Conservation (phyloP, 139 green algal species). For the Picochlorum sp. region DNA sequence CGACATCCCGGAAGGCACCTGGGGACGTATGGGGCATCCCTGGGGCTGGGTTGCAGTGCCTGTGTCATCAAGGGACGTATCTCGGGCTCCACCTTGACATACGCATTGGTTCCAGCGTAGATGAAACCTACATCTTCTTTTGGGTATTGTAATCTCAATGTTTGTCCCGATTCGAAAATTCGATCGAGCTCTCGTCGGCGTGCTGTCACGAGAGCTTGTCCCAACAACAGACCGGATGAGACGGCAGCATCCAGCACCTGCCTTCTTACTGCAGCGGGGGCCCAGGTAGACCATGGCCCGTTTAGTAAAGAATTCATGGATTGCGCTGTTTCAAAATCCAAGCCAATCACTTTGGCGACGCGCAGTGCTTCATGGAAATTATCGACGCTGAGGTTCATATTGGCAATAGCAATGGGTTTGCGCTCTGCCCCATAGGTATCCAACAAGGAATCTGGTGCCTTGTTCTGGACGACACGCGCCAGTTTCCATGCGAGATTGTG, state of each 20-base stretch:
- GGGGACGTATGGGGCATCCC: slow-evolving; percentile 35
- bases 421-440: slow-evolving; percentile 70
- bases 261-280: slow-evolving; percentile 4
- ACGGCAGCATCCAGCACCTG: slow-evolving; percentile 32
- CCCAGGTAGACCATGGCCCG: neutral
- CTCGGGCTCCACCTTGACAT: neutral
- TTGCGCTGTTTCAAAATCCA: slow-evolving; percentile 60
- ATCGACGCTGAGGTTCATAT: slow-evolving; percentile 70
- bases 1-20: slow-evolving; percentile 40
- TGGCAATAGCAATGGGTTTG: slow-evolving; percentile 59
- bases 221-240: slow-evolving; percentile 26
- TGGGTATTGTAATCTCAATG: slow-evolving; percentile 83
- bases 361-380: slow-evolving; percentile 83
- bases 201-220: slow-evolving; percentile 16
- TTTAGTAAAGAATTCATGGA: slow-evolving; percentile 40
- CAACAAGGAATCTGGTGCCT: slow-evolving; percentile 40
- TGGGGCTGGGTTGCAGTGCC: slow-evolving; percentile 13
- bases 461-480: slow-evolving; percentile 50
- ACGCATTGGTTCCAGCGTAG: slow-evolving; percentile 34
- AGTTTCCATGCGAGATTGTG: slow-evolving; percentile 96
- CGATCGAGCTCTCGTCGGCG: slow-evolving; percentile 27
- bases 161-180: slow-evolving; percentile 55
- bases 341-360: slow-evolving; percentile 65
- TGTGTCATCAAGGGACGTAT: neutral
- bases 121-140: slow-evolving; percentile 81